phyloP scores from a whole-genome alignment of 2,329 filamentous ascomycete genomes.

The Arachnopeziza araneosa region DNA sequence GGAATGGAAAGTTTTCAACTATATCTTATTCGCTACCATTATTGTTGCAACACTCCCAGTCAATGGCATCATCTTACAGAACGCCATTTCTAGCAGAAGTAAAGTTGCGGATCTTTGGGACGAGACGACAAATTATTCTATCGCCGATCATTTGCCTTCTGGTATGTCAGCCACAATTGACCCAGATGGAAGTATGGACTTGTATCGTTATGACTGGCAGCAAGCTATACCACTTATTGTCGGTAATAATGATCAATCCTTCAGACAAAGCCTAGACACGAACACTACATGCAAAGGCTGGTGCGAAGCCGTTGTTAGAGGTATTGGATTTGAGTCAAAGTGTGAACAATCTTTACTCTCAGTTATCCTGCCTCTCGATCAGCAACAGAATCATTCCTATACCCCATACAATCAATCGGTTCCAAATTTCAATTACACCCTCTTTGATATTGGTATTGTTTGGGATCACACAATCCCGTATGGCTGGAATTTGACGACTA shows the following conservation, averaged over 20 bases:
- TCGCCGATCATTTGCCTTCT: neutral
- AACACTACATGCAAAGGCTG: constrained; percentile 5
- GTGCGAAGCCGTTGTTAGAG: neutral
- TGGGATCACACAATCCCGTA: neutral
- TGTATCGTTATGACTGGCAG: constrained; percentile 2
- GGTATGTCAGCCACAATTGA: constrained; percentile 5
- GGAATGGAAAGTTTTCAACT: constrained; percentile 9
- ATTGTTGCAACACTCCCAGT: constrained; percentile 8
- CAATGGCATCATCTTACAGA: constrained; percentile 10
- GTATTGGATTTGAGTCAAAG: constrained; percentile 2
- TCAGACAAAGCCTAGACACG: neutral
- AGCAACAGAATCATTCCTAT: neutral
- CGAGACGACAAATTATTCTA: neutral
- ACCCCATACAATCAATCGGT: neutral
- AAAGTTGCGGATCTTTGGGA: constrained; percentile 1
- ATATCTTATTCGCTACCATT: constrained; percentile 9
- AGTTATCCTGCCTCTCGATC: neutral
- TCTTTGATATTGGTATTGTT: neutral
- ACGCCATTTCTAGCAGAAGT: constrained; percentile 2
- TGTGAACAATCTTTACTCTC: neutral
- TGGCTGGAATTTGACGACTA: neutral
- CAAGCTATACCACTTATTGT: neutral
- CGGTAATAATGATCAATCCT: neutral
- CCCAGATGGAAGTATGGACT: neutral
- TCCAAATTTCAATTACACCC: neutral